Conservation (phyloP, 495 filamentous ascomycete genomes). For the Articulospora tetracladia region DNA sequence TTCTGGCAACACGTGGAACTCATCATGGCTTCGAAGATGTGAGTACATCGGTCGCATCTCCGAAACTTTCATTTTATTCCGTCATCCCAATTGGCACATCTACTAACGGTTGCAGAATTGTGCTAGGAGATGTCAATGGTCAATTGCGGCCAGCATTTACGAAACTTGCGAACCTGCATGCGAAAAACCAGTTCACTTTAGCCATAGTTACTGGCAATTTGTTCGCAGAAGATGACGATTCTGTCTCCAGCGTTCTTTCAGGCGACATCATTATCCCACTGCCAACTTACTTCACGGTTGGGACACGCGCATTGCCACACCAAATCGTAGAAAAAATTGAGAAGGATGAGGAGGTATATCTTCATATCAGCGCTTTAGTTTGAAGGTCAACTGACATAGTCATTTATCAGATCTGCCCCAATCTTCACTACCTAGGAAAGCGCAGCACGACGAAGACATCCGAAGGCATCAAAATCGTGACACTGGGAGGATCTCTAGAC, state of each 20-base stretch:
- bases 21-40: conserved; percentile 70
- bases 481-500: conserved; percentile 70
- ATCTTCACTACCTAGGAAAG: conserved; percentile 85
- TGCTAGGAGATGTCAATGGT: conserved; percentile 76
- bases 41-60: conserved; percentile 28
- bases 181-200: conserved; percentile 81
- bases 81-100: not conserved
- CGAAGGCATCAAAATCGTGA: conserved; percentile 80
- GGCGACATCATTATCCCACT: conserved; percentile 69
- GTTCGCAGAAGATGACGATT: conserved; percentile 59
- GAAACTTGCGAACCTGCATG: conserved; percentile 73
- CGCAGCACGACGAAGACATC: conserved; percentile 81
- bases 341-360: conserved; percentile 56
- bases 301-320: conserved; percentile 61
- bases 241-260: conserved; percentile 60
- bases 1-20: too few species aligned
- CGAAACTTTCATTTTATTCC: too few species aligned
- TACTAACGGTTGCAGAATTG: conserved; percentile 52
- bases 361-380: not conserved
- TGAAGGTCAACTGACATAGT: conserved; percentile 3
- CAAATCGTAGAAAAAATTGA: conserved; percentile 67
- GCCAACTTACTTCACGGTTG: conserved; percentile 84
- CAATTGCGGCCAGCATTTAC: conserved; percentile 66
- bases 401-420: conserved; percentile 65
- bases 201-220: conserved; percentile 82